A percentile compares a stretch with the other conserved stretches of the same genome.
phyloP scores from a whole-genome alignment of 164 flowering plant genomes.

The Annona cherimola region DNA sequence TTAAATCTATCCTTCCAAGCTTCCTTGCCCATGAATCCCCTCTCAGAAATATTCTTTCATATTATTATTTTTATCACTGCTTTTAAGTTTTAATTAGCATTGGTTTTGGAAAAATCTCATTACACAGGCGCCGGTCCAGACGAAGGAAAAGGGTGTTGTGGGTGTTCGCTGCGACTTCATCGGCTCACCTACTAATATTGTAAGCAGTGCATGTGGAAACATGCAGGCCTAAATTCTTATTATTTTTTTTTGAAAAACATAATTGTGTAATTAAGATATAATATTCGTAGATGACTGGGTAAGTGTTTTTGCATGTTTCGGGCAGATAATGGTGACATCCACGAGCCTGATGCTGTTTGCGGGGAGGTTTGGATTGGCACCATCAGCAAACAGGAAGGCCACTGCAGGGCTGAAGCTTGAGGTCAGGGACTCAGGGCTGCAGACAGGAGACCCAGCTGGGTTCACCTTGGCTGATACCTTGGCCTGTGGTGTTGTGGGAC shows the following conservation, averaged over 20 bases:
- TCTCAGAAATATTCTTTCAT: no score
- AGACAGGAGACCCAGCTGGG: conserved; percentile 98
- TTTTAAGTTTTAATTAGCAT: not conserved
- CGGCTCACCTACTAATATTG: conserved; percentile 85
- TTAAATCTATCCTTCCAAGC: not conserved
- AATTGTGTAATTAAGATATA: no score
- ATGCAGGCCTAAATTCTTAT: not conserved
- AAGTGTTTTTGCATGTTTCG: not conserved
- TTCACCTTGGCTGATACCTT: conserved; percentile 89
- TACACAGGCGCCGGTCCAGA: conserved; percentile 34
- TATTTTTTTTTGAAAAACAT: no score
- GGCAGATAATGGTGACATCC: conserved; percentile 78
- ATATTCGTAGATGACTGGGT: no score
- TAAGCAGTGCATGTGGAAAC: conserved; percentile 16
- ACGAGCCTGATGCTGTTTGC: conserved; percentile 90
- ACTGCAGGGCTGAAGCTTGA: conserved; percentile 92
- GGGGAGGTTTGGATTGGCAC: conserved; percentile 94
- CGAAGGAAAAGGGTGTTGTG: conserved; percentile 60
- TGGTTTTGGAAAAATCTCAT: not conserved
- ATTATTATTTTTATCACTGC: not conserved
- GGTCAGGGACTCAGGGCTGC: conserved; percentile 81
- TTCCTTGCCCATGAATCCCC: no score
- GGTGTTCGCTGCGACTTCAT: conserved; percentile 79
- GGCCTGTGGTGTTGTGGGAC: conserved; percentile 86
- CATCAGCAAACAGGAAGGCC: conserved; percentile 93